Evolutionary conservation across 2,329 filamentous ascomycete genomes (phyloP), one percentile per base, ranked within the genome.

Genomic region (Claviceps digitariae): DNA sequence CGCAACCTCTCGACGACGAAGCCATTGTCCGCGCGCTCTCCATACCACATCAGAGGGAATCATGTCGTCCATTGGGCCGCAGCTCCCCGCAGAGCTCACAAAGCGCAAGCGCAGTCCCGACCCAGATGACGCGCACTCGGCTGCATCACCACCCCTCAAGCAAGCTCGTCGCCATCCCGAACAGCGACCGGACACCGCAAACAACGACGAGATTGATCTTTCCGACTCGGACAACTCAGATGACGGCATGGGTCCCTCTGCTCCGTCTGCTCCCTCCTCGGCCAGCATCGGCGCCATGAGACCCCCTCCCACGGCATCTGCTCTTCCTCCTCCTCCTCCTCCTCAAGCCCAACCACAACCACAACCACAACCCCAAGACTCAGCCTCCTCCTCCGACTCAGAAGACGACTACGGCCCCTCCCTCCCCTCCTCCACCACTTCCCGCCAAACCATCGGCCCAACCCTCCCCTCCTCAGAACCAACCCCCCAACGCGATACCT

Each of bases 401-500:
- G 54, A 52, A 34, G 73, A 78, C 55, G 76, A 75, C 65, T 84
- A 79, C 65, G 81, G 81, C 1, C 81, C 81, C 13, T 72, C 79
- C 17, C 76, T 81, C 4, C 78, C 81, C n/a, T 27, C 36, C 2
- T 70, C 72, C 9, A 67, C 74, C 8, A 63, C 65, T 61, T 57
- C 66, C 27, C 73, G 74, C 6, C 77, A 80, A 59, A 77, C 62
- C 52, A 65, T 67, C 44, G 69, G 69, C 15, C 66, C 68, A 4
- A 61, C 69, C 12, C 59, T 66, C 1, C 63, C 66, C 2, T 59
- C 63, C 15, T 58, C 69, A 5, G 63, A 72, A 40, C 60, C 67
- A 20, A 75, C 78, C 49, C 74, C 77, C 5, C 78, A 84, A 64
- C 83, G 91, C 61, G 90, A 95, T 71, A 84, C 88, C 62, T 90